These are phyloP conservation scores for Rutstroemia sydowiana DNA, from an alignment of 2,329 filamentous ascomycete species.

Conservation along the genomic window DNA sequence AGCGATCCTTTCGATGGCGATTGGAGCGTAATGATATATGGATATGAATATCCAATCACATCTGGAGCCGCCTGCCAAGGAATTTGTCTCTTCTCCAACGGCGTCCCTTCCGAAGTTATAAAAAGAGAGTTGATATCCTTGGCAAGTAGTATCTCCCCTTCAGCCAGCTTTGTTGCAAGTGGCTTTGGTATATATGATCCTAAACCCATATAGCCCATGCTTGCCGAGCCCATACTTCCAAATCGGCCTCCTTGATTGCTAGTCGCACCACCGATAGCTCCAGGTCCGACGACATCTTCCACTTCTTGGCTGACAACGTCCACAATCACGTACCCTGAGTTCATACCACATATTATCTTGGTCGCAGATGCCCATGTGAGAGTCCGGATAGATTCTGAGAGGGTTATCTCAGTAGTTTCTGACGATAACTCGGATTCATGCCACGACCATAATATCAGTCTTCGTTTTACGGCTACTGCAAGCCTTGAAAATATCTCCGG, in stretches of 20 bases:
- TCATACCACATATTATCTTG: slow-evolving; percentile 83
- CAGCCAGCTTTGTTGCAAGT: slow-evolving; percentile 71
- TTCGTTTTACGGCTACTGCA: slow-evolving; percentile 87
- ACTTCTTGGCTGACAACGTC: slow-evolving; percentile 69
- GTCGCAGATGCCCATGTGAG: slow-evolving; percentile 87
- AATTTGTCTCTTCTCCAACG: slow-evolving; percentile 78
- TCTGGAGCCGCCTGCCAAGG: slow-evolving; percentile 87
- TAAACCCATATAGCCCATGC: slow-evolving; percentile 96
- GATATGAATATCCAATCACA: slow-evolving; percentile 91
- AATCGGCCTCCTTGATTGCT: slow-evolving; percentile 54
- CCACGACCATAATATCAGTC: slow-evolving; percentile 89
- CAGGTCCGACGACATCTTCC: slow-evolving; percentile 72
- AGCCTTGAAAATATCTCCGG: slow-evolving; percentile 88
- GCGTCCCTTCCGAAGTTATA: slow-evolving; percentile 74
- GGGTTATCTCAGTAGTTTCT: slow-evolving; percentile 66
- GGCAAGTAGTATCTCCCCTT: slow-evolving; percentile 85
- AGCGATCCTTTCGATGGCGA: slow-evolving; percentile 74
- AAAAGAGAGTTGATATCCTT: slow-evolving; percentile 96
- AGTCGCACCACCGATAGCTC: slow-evolving; percentile 58
- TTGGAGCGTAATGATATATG: slow-evolving; percentile 84
- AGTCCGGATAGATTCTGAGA: slow-evolving; percentile 78
- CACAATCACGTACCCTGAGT: slow-evolving; percentile 82
- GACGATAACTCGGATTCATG: slow-evolving; percentile 81
- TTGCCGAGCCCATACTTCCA: slow-evolving; percentile 72
- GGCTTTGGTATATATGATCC: slow-evolving; percentile 88